Percentiles rank a stretch among this genome's conserved stretches.
phyloP scores from a whole-genome alignment of 345 rosid species.

The Psidium friedrichsthalianum region DNA sequence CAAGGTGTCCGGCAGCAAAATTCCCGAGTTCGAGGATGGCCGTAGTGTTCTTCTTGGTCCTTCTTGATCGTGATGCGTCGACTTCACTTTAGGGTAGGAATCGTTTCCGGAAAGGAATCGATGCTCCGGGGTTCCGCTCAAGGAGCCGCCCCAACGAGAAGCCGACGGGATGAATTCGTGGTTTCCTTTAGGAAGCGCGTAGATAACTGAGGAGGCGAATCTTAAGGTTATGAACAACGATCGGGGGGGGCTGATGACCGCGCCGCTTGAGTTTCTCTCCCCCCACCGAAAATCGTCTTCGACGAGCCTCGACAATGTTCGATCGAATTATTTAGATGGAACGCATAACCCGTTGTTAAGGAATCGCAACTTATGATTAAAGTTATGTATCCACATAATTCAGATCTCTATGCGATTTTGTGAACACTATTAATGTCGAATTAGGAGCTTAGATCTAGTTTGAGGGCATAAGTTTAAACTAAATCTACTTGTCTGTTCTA shows the following conservation, averaged over 20 bases:
- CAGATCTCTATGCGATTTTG: no score
- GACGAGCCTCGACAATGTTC: neutral
- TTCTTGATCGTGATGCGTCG: neutral
- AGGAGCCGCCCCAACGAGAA: neutral
- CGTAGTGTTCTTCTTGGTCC: neutral
- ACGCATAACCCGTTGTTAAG: neutral
- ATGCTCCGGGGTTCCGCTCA: neutral
- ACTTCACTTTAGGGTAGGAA: neutral
- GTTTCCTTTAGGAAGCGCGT: neutral
- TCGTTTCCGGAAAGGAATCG: neutral
- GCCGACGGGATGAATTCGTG: no score
- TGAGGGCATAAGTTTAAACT: neutral
- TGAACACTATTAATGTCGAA: no score
- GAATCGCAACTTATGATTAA: no score
- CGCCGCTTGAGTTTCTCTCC: neutral
- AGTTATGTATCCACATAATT: neutral
- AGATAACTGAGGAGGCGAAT: neutral
- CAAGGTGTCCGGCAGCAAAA: neutral
- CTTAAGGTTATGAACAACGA: accelerated
- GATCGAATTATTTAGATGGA: neutral
- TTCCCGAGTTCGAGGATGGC: neutral
- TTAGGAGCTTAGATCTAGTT: neutral
- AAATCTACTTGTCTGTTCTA: neutral
- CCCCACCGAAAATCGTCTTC: neutral
- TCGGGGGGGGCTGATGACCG: neutral